Conservation (phyloP, 495 filamentous ascomycete genomes). For the Cercophora samala region DNA sequence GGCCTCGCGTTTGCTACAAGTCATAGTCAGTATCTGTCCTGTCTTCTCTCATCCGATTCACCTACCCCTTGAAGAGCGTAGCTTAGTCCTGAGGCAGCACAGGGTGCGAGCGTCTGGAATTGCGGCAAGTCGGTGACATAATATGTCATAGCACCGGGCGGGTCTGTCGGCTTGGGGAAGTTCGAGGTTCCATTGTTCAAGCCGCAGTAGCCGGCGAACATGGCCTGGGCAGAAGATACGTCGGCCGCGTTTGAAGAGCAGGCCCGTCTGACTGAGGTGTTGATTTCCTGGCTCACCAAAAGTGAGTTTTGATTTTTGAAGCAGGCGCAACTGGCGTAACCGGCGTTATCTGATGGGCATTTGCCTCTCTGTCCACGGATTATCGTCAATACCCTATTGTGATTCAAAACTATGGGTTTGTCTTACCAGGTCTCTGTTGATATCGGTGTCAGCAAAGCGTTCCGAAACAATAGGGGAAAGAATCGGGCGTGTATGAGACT, state of each 20-base stretch:
- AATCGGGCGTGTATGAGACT: slow-evolving; percentile 13
- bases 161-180: slow-evolving; percentile 43
- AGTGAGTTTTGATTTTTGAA: slow-evolving; percentile 46
- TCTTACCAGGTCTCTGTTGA: not conserved
- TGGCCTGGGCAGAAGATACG: slow-evolving; percentile 43
- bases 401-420: not conserved
- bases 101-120: slow-evolving; percentile 42
- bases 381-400: not conserved
- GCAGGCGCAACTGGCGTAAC: slow-evolving; percentile 48
- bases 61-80: slow-evolving; percentile 42
- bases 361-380: slow-evolving; percentile 10
- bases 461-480: not conserved
- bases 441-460: not conserved
- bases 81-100: slow-evolving; percentile 42
- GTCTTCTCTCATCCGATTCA: not conserved
- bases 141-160: slow-evolving; percentile 50
- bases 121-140: slow-evolving; percentile 48
- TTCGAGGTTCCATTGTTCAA: slow-evolving; percentile 44
- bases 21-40: not conserved
- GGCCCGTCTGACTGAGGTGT: slow-evolving; percentile 37
- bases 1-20: slow-evolving; percentile 33
- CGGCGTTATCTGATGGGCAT: slow-evolving; percentile 40
- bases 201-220: slow-evolving; percentile 49
- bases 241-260: slow-evolving; percentile 43
- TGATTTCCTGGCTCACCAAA: slow-evolving; percentile 38